A percentile compares a stretch with the other conserved stretches of the same genome.
phyloP scores from a whole-genome alignment of 2,329 filamentous ascomycete genomes.

The Pyricularia sp. region DNA sequence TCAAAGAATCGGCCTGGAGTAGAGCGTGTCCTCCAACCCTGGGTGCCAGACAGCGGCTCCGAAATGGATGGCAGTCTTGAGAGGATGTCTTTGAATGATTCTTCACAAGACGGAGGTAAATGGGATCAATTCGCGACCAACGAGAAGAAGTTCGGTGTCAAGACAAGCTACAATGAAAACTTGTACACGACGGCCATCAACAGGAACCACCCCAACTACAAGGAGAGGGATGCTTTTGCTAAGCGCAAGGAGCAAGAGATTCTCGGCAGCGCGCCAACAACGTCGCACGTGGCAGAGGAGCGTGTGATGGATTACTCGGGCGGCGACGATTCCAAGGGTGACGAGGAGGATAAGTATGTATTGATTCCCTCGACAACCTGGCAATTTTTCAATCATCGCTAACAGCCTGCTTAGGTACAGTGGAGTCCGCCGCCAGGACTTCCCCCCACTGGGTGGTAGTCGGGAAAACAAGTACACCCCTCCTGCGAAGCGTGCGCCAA shows the following conservation, averaged over 20 bases:
- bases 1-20: conserved; percentile 56
- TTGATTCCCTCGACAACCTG: conserved; percentile 6
- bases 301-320: conserved; percentile 58
- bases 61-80: conserved; percentile 61
- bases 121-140: conserved; percentile 97
- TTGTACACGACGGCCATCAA: conserved; percentile 90
- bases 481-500: conserved; percentile 68
- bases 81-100: conserved; percentile 26
- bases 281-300: conserved; percentile 82
- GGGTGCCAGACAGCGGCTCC: conserved; percentile 57
- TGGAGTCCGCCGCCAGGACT: conserved; percentile 69
- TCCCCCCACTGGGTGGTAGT: conserved; percentile 45
- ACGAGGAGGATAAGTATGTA: conserved; percentile 83
- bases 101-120: conserved; percentile 20
- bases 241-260: conserved; percentile 84
- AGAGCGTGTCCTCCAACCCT: conserved; percentile 68
- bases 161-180: conserved; percentile 85
- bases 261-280: conserved; percentile 58
- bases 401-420: conserved; percentile 52
- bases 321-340: conserved; percentile 51
- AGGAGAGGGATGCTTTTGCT: conserved; percentile 62
- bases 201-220: conserved; percentile 69
- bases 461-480: conserved; percentile 71
- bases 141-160: conserved; percentile 73
- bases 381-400: not conserved